phyloP scores from a whole-genome alignment of 768 basidiomycete species.

The Mycena sanguinolenta region DNA sequence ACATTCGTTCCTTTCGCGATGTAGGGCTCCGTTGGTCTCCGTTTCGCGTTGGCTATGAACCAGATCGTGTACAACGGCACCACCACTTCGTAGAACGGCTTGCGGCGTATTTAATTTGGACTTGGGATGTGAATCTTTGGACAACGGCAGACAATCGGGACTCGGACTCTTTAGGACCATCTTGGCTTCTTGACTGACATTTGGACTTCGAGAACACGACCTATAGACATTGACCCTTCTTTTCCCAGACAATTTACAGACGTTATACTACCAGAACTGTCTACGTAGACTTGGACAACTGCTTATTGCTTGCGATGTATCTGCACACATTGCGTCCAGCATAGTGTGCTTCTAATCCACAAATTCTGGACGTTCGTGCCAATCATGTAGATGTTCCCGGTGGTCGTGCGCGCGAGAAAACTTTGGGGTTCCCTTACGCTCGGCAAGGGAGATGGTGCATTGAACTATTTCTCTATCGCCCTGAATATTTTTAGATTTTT shows the following conservation, averaged over 20 bases:
- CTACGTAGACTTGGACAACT: no score
- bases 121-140: neutral
- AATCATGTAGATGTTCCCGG: no score
- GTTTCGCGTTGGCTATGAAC: constrained; percentile 31
- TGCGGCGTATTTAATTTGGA: neutral
- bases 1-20: neutral
- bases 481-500: no score
- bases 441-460: no score
- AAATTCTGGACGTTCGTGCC: no score
- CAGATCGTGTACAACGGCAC: constrained; percentile 33
- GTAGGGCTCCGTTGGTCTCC: constrained; percentile 44
- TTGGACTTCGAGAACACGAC: neutral
- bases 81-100: neutral
- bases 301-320: no score
- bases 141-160: neutral
- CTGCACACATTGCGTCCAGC: no score
- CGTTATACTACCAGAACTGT: no score
- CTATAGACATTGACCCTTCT: neutral
- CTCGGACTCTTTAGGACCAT: neutral
- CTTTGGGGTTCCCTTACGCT: no score
- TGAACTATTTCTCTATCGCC: no score
- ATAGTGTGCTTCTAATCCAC: no score
- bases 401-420: no score
- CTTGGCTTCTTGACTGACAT: neutral
- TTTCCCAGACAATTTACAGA: neutral